Evolutionary conservation across 805 yeast genomes (phyloP).

Genomic region (Komagataella populi): DNA sequence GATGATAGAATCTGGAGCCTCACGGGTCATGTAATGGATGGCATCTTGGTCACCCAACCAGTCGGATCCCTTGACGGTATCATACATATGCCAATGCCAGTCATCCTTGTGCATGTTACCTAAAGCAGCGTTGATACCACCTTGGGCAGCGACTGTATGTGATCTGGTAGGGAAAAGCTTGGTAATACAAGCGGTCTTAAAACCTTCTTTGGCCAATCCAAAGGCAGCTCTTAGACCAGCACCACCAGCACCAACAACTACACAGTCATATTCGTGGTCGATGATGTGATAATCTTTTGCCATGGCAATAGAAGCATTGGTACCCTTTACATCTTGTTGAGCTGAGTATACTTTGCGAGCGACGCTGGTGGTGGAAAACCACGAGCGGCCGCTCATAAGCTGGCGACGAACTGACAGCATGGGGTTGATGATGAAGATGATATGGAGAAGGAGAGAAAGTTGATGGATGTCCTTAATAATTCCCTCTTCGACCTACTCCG

Average conservation of each 20-base stretch:
- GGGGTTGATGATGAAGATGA: slow-evolving; percentile 2
- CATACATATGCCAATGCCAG: slow-evolving; percentile 99
- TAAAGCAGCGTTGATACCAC: slow-evolving; percentile 97
- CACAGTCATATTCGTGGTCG: slow-evolving; percentile 97
- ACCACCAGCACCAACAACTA: slow-evolving; percentile 98
- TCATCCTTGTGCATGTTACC: slow-evolving; percentile 98
- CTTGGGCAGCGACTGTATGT: slow-evolving; percentile 98
- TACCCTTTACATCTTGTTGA: slow-evolving; percentile 29
- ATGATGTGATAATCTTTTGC: slow-evolving; percentile 75
- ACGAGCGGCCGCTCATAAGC: slow-evolving; percentile 8
- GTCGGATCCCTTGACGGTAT: slow-evolving; percentile 97
- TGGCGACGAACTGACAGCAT: slow-evolving; percentile 11
- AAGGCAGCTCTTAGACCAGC: slow-evolving; percentile 98
- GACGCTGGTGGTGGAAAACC: slow-evolving; percentile 15
- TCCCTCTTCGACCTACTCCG: neutral
- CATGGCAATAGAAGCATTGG: slow-evolving; percentile 38
- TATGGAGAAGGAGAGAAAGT: neutral
- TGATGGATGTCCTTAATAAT: neutral
- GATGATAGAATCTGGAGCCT: slow-evolving; percentile 90
- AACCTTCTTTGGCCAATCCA: slow-evolving; percentile 94
- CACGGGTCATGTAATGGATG: slow-evolving; percentile 97
- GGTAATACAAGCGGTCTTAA: slow-evolving; percentile 93
- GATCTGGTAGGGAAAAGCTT: slow-evolving; percentile 97
- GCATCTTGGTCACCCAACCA: slow-evolving; percentile 99
- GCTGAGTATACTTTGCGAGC: slow-evolving; percentile 19